These are phyloP conservation scores for Clarireedia sp. DNA, from an alignment of 2,329 filamentous ascomycete genomes.

Conservation along the genomic window DNA sequence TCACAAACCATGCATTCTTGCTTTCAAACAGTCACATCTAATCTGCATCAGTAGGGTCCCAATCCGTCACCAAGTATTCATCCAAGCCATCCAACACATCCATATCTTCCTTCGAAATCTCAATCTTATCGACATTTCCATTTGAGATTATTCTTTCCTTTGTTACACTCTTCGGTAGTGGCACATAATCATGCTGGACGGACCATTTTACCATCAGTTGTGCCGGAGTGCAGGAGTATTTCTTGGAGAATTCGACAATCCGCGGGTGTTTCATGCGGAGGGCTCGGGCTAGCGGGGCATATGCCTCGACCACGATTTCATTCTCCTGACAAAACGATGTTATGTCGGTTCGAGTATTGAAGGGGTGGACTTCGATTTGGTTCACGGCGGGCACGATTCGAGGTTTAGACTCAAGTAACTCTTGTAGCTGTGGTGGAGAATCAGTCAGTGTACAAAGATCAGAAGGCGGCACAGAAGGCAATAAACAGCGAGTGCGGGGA, in stretches of 20 bases:
- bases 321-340: slow-evolving; percentile 57
- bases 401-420: slow-evolving; percentile 31
- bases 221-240: slow-evolving; percentile 62
- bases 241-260: slow-evolving; percentile 53
- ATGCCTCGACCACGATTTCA: slow-evolving; percentile 67
- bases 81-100: slow-evolving; percentile 55
- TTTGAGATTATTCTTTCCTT: slow-evolving; percentile 58
- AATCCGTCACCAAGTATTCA: slow-evolving; percentile 66
- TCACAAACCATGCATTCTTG: too few relatives aligned
- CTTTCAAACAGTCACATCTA: slow-evolving; percentile 8
- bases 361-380: slow-evolving; percentile 76
- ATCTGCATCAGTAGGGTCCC: slow-evolving; percentile 41
- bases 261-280: slow-evolving; percentile 61
- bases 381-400: slow-evolving; percentile 62
- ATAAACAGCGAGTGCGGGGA: neutral
- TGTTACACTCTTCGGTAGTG: slow-evolving; percentile 64
- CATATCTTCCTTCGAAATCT: slow-evolving; percentile 58
- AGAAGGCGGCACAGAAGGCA: too few relatives aligned
- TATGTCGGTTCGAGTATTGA: slow-evolving; percentile 66
- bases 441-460: neutral
- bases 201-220: slow-evolving; percentile 74
- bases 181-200: slow-evolving; percentile 64
- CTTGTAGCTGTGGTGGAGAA: slow-evolving; percentile 19
- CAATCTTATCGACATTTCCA: slow-evolving; percentile 50
- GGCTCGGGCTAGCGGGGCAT: slow-evolving; percentile 67